Conservation (phyloP, 768 basidiomycete genomes). For the Russula emetica region DNA sequence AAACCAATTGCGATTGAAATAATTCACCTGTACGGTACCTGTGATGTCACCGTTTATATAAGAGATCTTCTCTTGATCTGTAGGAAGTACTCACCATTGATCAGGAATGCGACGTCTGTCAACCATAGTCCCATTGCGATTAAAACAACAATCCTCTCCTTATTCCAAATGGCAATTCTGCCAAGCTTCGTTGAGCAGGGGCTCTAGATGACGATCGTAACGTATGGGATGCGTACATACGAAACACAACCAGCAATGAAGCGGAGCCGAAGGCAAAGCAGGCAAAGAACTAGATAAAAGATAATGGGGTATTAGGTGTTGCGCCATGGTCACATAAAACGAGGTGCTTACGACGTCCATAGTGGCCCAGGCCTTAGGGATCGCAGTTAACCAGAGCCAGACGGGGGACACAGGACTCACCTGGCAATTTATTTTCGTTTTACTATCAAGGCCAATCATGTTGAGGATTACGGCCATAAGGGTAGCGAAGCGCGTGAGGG, state of each 20-base stretch:
- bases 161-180: slow-evolving; percentile 14
- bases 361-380: background rate
- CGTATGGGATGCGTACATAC: background rate
- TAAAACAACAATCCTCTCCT: background rate
- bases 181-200: background rate
- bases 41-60: too few species aligned
- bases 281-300: background rate
- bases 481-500: slow-evolving; percentile 2
- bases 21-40: slow-evolving; percentile 1
- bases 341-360: background rate
- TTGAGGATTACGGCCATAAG: background rate
- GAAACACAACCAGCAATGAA: slow-evolving; percentile 5
- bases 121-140: background rate
- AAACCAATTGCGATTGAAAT: too few species aligned
- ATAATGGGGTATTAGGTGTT: background rate
- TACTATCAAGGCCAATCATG: background rate
- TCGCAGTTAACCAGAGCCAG: background rate
- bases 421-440: background rate
- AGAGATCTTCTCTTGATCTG: background rate
- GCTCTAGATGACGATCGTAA: background rate
- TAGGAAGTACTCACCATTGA: background rate
- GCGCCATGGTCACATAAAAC: too few species aligned
- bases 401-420: background rate
- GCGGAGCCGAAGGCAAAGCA: background rate
- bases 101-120: slow-evolving; percentile 6